Evolutionary conservation across 495 filamentous ascomycete genomes (phyloP).

Genomic region (Talaromyces trachyspermus): DNA sequence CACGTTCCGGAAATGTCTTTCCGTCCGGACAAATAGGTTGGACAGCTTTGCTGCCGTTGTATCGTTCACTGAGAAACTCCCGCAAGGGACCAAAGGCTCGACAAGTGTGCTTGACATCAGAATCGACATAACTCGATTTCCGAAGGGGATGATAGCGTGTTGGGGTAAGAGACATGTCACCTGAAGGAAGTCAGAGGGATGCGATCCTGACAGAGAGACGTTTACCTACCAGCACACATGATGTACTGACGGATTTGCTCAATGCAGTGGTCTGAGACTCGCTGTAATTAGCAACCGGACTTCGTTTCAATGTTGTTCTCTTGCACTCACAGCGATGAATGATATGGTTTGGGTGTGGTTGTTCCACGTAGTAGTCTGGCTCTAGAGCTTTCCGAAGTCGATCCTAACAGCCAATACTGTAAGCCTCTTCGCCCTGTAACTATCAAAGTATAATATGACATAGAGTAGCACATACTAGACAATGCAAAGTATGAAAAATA

Average conservation of each 20-base stretch:
- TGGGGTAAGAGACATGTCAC: slow-evolving; percentile 7
- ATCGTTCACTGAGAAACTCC: not conserved
- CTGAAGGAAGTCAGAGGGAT: too few species aligned
- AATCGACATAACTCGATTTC: slow-evolving; percentile 3
- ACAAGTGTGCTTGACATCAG: slow-evolving; percentile 3
- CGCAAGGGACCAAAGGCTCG: slow-evolving; percentile 3
- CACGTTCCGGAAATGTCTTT: not conserved
- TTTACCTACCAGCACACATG: slow-evolving; percentile 12
- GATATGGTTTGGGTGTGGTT: not conserved
- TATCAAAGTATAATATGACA: too few species aligned
- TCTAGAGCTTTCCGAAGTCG: slow-evolving; percentile 10
- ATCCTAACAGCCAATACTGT: too few species aligned
- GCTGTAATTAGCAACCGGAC: not conserved
- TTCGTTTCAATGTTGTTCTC: not conserved
- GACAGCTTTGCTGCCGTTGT: not conserved
- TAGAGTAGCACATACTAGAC: too few species aligned
- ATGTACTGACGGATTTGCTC: slow-evolving; percentile 13
- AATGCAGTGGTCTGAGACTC: slow-evolving; percentile 10
- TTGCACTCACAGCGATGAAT: slow-evolving; percentile 7
- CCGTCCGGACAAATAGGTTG: slow-evolving; percentile 3
- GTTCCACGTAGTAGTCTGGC: slow-evolving; percentile 8
- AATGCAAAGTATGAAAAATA: slow-evolving; percentile 17
- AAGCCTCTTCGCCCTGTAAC: too few species aligned
- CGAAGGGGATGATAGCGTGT: not conserved
- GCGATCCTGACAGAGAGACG: too few species aligned